phyloP scores from a whole-genome alignment of 129 eudicot species.

The Chrysanthemum lavandulifolium region DNA sequence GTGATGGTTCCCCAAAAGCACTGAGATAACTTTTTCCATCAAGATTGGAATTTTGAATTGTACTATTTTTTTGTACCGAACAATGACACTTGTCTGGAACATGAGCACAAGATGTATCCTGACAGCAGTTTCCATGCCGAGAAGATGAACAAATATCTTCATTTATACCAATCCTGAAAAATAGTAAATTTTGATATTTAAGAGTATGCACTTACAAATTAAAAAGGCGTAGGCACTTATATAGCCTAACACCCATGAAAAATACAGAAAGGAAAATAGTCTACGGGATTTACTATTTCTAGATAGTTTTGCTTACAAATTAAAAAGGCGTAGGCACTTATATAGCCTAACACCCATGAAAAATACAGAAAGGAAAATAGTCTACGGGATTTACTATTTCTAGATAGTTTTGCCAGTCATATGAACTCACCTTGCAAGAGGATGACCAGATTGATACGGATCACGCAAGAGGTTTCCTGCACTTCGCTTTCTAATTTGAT shows the following conservation, averaged over 20 bases:
- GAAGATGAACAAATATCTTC: slow-evolving; percentile 30
- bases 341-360: not conserved
- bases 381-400: slow-evolving; percentile 19
- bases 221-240: not conserved
- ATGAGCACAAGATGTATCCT: slow-evolving; percentile 37
- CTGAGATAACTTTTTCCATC: slow-evolving; percentile 16
- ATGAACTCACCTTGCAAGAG: slow-evolving; percentile 43
- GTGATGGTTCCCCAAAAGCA: slow-evolving; percentile 33
- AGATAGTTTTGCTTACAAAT: not conserved
- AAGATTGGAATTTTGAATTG: slow-evolving; percentile 25
- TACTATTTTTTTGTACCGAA: slow-evolving; percentile 24
- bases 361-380: slow-evolving; percentile 4
- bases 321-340: not conserved
- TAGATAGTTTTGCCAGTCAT: slow-evolving; percentile 9
- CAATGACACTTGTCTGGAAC: slow-evolving; percentile 36
- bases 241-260: not conserved
- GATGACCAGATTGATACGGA: slow-evolving; percentile 32
- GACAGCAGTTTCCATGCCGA: slow-evolving; percentile 33
- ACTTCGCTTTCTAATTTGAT: slow-evolving; percentile 17
- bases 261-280: slow-evolving; percentile 6
- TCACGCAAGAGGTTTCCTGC: slow-evolving; percentile 21
- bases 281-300: slow-evolving; percentile 17
- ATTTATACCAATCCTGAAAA: slow-evolving; percentile 36
- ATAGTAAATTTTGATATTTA: not conserved
- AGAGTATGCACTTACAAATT: not conserved